Evolutionary conservation across 192 early-diverging fungal species (phyloP), one percentile per base, ranked within the genome.

Genomic region (Dimargaris xerosporica): DNA sequence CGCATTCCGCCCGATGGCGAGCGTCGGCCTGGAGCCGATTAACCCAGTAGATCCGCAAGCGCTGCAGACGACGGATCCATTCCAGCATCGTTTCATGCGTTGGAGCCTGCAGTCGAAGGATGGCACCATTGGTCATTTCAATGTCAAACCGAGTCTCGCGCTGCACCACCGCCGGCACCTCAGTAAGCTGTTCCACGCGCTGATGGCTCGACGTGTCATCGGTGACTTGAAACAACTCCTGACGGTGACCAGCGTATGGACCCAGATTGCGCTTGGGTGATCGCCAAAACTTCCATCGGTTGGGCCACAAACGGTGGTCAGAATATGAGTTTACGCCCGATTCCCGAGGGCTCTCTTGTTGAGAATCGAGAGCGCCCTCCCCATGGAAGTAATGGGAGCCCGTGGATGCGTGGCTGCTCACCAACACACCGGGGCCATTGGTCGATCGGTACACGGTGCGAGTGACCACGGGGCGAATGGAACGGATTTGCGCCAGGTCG

Each of bases 31-130:
- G 65, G 44, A 66, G 48, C 12, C 75, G 67, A 54, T 66, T 62
- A 12, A 60, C 61, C 75, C 75, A 76, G 67, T 76, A 76, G 45
- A 46, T 23, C 6, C 69, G 71, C 53, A 76, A 59, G 55, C 64
- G 65, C 13, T 61, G 54, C 10, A 76, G 71, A 29, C 71, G 65
- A 23, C 48, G 65, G 30, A 71, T 68, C 75, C 75, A 76, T 54
- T 71, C 71, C n/a, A 62, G 58, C 69, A 68, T 69, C n/a, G 69
- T 69, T 31, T 29, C 44, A 47, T 67, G 64, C 56, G 63, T 71
- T 0, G 72, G 63, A 2, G 71, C 67, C 69, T 72, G 71, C 62
- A 76, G 54, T 9, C 67, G 64, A 11, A 73, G 67, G 0, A 64
- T 53, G 4, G 67, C 66, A 31, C 69, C 71, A 7, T 65, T 58